phyloP scores from a whole-genome alignment of 2,329 filamentous ascomycete species.

The Arthrobotrys pseudoclavata region DNA sequence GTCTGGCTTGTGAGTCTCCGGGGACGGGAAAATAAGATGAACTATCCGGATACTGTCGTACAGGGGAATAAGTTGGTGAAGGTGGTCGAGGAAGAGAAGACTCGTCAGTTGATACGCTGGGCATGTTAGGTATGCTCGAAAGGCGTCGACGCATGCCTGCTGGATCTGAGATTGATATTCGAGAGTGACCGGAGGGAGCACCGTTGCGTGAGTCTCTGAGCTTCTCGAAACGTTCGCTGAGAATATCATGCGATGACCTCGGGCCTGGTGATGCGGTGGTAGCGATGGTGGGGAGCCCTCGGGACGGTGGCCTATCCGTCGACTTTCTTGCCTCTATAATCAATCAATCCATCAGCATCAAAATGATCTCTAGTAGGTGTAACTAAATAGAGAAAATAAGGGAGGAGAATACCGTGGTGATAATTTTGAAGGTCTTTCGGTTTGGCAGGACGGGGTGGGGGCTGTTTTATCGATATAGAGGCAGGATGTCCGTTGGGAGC shows the following conservation, averaged over 20 bases:
- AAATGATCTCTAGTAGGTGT: background rate
- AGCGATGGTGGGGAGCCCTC: slow-evolving; percentile 64
- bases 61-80: slow-evolving; percentile 83
- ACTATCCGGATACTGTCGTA: slow-evolving; percentile 72
- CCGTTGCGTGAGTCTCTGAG: slow-evolving; percentile 20
- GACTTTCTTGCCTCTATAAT: slow-evolving; percentile 63
- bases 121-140: slow-evolving; percentile 24
- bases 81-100: slow-evolving; percentile 68
- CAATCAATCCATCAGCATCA: slow-evolving; percentile 14
- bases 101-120: slow-evolving; percentile 34
- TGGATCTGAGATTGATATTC: background rate
- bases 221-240: slow-evolving; percentile 46
- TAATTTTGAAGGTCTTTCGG: slow-evolving; percentile 65
- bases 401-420: slow-evolving; percentile 74
- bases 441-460: slow-evolving; percentile 66
- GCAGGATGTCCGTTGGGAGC: slow-evolving; percentile 52
- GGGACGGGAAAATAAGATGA: slow-evolving; percentile 29
- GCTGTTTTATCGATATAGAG: slow-evolving; percentile 57
- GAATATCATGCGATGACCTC: slow-evolving; percentile 64
- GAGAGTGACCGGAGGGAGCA: background rate
- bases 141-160: slow-evolving; percentile 28
- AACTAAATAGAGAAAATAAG: slow-evolving; percentile 71
- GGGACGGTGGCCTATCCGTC: slow-evolving; percentile 71
- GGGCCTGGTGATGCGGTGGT: background rate
- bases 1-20: slow-evolving; percentile 36